A percentile compares a stretch with the other conserved stretches of the same genome.
Evolutionary conservation across 2,329 filamentous ascomycete species (phyloP).

Genomic region (Calonectria pseudoreteaudii): DNA sequence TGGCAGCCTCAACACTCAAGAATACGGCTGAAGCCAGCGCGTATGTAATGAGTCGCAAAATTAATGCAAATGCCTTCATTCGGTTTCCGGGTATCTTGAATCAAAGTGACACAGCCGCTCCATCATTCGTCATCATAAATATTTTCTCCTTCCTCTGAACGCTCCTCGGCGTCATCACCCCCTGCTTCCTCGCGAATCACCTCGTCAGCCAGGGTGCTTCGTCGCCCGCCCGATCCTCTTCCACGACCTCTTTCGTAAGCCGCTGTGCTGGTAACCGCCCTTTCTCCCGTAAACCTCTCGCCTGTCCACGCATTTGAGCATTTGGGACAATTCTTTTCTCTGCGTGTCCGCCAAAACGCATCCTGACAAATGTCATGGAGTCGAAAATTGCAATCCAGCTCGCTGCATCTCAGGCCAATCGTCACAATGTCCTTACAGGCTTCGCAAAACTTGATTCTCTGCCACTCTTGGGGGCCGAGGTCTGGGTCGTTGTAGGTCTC

Average conservation of each 20-base stretch:
- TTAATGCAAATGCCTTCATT: conserved; percentile 19
- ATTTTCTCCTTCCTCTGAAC: conserved; percentile 32
- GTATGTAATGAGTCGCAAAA: not conserved
- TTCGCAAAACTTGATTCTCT: conserved; percentile 87
- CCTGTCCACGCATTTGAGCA: conserved; percentile 66
- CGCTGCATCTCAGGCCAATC: conserved; percentile 80
- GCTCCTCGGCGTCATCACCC: conserved; percentile 39
- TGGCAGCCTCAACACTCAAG: conserved; percentile 18
- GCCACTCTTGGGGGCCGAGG: conserved; percentile 69
- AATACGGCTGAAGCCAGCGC: conserved; percentile 18
- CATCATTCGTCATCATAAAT: conserved; percentile 30
- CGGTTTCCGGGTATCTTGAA: conserved; percentile 38
- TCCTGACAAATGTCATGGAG: conserved; percentile 83
- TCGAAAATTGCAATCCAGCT: conserved; percentile 74
- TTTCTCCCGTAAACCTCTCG: conserved; percentile 65
- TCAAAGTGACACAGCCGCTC: conserved; percentile 3
- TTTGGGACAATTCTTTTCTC: conserved; percentile 72
- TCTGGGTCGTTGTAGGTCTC: conserved; percentile 87
- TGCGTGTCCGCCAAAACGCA: conserved; percentile 77
- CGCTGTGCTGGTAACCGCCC: conserved; percentile 66
- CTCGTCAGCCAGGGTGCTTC: conserved; percentile 50
- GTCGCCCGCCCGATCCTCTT: conserved; percentile 47
- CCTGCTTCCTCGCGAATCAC: conserved; percentile 45
- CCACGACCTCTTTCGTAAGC: conserved; percentile 59
- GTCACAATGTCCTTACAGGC: conserved; percentile 94